A percentile compares a stretch with the other conserved stretches of the same genome.
Conservation (phyloP, 2,329 filamentous ascomycete species). For the Fusarium abutilonis region DNA sequence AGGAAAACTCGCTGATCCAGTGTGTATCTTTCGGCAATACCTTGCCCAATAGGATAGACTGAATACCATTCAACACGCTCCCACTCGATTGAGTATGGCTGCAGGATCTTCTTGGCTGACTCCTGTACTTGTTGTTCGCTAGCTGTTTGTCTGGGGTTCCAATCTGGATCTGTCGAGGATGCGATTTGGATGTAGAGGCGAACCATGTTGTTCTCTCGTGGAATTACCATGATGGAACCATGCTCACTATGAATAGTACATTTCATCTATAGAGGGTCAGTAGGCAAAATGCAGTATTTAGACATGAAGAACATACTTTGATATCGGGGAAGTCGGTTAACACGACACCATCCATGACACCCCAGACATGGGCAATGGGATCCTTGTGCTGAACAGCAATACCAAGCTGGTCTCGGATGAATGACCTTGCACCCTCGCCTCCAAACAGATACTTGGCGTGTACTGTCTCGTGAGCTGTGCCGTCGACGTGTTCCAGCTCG, state of each 20-base stretch:
- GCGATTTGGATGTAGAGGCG: constrained; percentile 76
- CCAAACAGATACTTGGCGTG: constrained; percentile 76
- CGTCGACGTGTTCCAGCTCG: constrained; percentile 78
- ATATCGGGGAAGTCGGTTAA: constrained; percentile 81
- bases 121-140: constrained; percentile 71
- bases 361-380: constrained; percentile 77
- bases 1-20: constrained; percentile 76
- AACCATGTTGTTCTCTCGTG: constrained; percentile 74
- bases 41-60: constrained; percentile 80
- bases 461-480: constrained; percentile 72
- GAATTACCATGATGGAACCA: constrained; percentile 84
- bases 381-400: constrained; percentile 78
- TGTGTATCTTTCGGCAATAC: constrained; percentile 74
- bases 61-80: constrained; percentile 78
- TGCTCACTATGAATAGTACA: constrained; percentile 78
- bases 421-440: constrained; percentile 75
- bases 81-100: constrained; percentile 74
- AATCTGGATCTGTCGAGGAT: constrained; percentile 69
- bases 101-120: constrained; percentile 71
- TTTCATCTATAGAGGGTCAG: constrained; percentile 70
- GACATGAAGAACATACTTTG: constrained; percentile 58
- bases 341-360: constrained; percentile 78
- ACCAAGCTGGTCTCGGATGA: constrained; percentile 69
- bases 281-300: neutral
- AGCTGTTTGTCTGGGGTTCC: constrained; percentile 69